Percentiles rank a stretch among this genome's conserved stretches.
Evolutionary conservation across 2,329 filamentous ascomycete genomes (phyloP).

Genomic region (Camptophora hylomeconis): DNA sequence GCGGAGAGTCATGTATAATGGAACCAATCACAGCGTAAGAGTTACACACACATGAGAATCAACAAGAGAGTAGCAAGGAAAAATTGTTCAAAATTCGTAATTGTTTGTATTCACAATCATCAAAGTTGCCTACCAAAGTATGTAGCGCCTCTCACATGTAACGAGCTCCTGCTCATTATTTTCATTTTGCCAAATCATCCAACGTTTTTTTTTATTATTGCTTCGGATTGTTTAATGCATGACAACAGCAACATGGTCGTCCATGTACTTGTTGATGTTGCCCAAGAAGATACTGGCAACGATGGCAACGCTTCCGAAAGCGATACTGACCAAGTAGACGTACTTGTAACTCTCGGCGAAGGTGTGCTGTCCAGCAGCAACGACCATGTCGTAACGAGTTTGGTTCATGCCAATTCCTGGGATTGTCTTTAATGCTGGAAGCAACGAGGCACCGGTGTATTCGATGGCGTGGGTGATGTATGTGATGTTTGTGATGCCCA

Average conservation of each 20-base stretch:
- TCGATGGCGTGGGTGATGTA: conserved; percentile 39
- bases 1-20: too few species aligned
- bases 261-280: conserved; percentile 46
- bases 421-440: conserved; percentile 18
- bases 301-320: conserved; percentile 45
- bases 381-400: conserved; percentile 37
- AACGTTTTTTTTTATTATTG: too few species aligned
- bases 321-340: conserved; percentile 50
- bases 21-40: too few species aligned
- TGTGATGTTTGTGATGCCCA: conserved; percentile 36
- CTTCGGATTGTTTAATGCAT: too few species aligned
- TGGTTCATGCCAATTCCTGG: conserved; percentile 39
- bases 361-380: conserved; percentile 42
- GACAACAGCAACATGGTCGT: conserved; percentile 44
- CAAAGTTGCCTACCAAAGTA: too few species aligned
- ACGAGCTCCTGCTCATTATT: too few species aligned
- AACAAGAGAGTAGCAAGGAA: too few species aligned
- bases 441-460: conserved; percentile 40
- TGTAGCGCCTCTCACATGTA: too few species aligned
- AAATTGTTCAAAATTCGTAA: too few species aligned
- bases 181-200: too few species aligned
- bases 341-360: conserved; percentile 47
- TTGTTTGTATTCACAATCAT: too few species aligned
- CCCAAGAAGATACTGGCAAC: conserved; percentile 45
- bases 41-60: too few species aligned